Evolutionary conservation across 768 basidiomycete genomes (phyloP).

Genomic region (Mycena filopes): DNA sequence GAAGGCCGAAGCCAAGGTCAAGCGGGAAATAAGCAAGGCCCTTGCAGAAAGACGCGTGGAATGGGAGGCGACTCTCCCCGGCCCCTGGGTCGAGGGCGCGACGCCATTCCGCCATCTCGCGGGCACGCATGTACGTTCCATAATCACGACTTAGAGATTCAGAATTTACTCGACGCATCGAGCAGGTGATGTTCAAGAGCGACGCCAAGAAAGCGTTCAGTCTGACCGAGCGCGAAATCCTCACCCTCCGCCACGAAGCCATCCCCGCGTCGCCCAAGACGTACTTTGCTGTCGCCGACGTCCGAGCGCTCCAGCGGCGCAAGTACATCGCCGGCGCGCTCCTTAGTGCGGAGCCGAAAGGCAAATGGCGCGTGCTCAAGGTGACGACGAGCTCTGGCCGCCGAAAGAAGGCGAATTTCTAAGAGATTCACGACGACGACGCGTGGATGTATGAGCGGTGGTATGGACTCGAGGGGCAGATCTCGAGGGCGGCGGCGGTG

Average conservation of each 20-base stretch:
- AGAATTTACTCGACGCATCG: not conserved
- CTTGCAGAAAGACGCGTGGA: not conserved
- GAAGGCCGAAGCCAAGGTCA: constrained; percentile 9
- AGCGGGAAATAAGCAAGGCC: constrained; percentile 7
- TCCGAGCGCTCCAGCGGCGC: constrained; percentile 14
- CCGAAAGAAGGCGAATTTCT: constrained; percentile 3
- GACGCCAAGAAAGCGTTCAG: constrained; percentile 20
- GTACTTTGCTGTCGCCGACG: constrained; percentile 15
- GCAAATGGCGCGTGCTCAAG: not conserved
- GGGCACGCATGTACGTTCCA: not conserved
- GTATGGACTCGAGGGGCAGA: too few relatives aligned
- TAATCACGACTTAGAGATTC: not conserved
- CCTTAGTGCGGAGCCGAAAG: not conserved
- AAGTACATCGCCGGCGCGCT: constrained; percentile 18
- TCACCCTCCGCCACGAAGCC: constrained; percentile 21
- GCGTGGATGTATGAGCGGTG: not conserved
- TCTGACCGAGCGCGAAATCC: constrained; percentile 17
- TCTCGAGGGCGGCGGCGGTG: too few relatives aligned
- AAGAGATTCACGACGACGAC: not conserved
- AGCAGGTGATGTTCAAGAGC: constrained; percentile 24
- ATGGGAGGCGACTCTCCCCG: constrained; percentile 2
- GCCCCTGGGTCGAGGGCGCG: not conserved
- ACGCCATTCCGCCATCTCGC: not conserved
- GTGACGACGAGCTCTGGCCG: not conserved
- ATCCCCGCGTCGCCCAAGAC: constrained; percentile 1